Conservation (phyloP, 164 flowering plant species). For the Magnolia kwangsiensis region DNA sequence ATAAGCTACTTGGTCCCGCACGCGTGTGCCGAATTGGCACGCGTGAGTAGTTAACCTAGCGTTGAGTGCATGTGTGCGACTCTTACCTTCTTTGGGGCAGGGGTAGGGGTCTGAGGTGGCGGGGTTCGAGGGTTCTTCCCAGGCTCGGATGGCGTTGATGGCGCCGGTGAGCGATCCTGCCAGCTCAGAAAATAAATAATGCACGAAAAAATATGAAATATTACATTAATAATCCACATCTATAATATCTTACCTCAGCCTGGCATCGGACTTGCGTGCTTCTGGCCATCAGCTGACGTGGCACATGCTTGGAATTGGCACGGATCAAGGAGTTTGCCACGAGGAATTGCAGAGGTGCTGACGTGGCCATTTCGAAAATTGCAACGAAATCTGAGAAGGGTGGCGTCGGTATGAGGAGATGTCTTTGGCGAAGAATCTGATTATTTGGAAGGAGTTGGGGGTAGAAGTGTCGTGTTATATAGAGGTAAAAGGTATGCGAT, state of each 20-base stretch:
- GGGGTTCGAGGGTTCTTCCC: neutral
- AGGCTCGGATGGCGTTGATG: neutral
- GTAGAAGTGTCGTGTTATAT: neutral
- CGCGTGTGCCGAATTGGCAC: too few relatives aligned
- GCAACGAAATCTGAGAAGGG: too few relatives aligned
- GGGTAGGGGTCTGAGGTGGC: too few relatives aligned
- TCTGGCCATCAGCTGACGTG: neutral
- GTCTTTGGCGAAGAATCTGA: too few relatives aligned
- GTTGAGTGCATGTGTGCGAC: neutral
- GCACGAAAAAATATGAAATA: neutral
- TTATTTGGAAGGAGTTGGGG: neutral
- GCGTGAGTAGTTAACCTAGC: neutral
- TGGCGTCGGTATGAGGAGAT: neutral
- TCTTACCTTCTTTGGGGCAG: neutral
- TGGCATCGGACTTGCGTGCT: neutral
- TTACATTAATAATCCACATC: neutral
- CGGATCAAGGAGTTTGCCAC: neutral
- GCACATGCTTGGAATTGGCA: neutral
- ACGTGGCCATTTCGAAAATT: constrained; percentile 4
- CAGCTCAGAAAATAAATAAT: neutral
- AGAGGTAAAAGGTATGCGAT: neutral
- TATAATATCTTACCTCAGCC: neutral
- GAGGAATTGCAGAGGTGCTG: constrained; percentile 2
- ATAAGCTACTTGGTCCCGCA: neutral
- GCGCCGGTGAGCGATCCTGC: neutral